phyloP scores from a whole-genome alignment of 768 basidiomycete genomes.

The Boletus vinaceobasis region DNA sequence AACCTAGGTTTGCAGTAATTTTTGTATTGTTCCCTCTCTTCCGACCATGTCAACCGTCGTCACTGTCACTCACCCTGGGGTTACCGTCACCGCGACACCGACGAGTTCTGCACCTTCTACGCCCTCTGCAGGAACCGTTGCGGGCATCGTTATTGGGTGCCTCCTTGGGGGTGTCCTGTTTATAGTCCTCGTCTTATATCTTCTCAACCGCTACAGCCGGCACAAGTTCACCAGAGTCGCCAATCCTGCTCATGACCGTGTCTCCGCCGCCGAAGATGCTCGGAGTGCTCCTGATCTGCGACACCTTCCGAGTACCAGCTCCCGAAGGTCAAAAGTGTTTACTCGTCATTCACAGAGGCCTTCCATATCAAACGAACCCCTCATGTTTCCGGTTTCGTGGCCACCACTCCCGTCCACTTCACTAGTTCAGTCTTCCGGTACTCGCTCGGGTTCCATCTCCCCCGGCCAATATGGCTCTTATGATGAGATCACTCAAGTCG shows the following conservation, averaged over 20 bases:
- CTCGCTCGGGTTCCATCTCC: constrained; percentile 1
- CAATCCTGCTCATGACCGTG: constrained; percentile 5
- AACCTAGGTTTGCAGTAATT: too few species aligned
- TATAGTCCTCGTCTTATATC: constrained; percentile 6
- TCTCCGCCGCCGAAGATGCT: not conserved
- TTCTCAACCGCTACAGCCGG: constrained; percentile 8
- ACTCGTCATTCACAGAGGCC: constrained; percentile 7
- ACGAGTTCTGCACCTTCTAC: not conserved
- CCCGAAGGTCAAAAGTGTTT: not conserved
- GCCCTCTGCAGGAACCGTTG: constrained; percentile 10
- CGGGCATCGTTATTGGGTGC: constrained; percentile 22
- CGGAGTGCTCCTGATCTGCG: not conserved
- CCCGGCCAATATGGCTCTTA: not conserved
- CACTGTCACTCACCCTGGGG: constrained; percentile 1
- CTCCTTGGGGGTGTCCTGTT: constrained; percentile 15
- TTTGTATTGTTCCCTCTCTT: not conserved
- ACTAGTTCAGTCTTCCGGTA: not conserved
- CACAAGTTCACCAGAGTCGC: constrained; percentile 17
- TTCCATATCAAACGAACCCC: constrained; percentile 24
- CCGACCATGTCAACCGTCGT: constrained; percentile 13
- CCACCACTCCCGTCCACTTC: constrained; percentile 4
- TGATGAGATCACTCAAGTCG: constrained; percentile 1
- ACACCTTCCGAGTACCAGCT: not conserved
- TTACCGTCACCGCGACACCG: not conserved
- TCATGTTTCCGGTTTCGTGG: constrained; percentile 14